Evolutionary conservation across 2,329 filamentous ascomycete species (phyloP).

Genomic region (Mollisiaceae sp.): DNA sequence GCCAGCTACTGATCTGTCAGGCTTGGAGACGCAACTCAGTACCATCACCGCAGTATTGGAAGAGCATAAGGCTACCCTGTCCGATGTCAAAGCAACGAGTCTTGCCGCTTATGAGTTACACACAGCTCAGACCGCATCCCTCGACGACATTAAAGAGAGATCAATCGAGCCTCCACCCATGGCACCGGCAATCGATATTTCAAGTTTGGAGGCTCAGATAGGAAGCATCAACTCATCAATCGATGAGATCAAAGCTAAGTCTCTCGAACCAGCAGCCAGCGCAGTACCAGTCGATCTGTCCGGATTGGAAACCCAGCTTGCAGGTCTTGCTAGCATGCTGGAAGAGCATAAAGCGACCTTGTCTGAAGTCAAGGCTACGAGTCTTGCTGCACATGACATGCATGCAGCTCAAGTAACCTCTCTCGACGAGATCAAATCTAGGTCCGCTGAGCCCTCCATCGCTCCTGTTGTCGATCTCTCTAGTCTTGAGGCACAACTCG

Average conservation of each 20-base stretch:
- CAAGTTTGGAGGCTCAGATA: slow-evolving; percentile 16
- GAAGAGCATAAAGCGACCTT: slow-evolving; percentile 31
- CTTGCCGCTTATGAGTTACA: slow-evolving; percentile 18
- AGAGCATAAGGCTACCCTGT: slow-evolving; percentile 23
- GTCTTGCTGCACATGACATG: slow-evolving; percentile 15
- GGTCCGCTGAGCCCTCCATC: slow-evolving; percentile 1
- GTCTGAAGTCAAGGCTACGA: slow-evolving; percentile 21
- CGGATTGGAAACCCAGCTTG: slow-evolving; percentile 26
- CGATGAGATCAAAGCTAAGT: slow-evolving; percentile 21
- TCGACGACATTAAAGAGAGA: slow-evolving; percentile 31
- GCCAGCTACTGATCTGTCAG: slow-evolving; percentile 3
- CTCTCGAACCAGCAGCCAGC: slow-evolving; percentile 14
- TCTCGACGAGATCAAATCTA: slow-evolving; percentile 20
- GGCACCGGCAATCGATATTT: slow-evolving; percentile 5
- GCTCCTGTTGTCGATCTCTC: slow-evolving; percentile 10
- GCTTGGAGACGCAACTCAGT: slow-evolving; percentile 15
- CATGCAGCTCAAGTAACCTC: slow-evolving; percentile 20
- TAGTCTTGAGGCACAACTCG: slow-evolving; percentile 26
- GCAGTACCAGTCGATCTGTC: slow-evolving; percentile 11
- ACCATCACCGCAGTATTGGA: slow-evolving; percentile 13
- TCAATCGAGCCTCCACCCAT: slow-evolving; percentile 16
- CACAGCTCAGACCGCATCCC: slow-evolving; percentile 7
- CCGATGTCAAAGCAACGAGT: slow-evolving; percentile 25
- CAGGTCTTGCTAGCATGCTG: slow-evolving; percentile 24
- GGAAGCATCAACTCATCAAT: slow-evolving; percentile 19